Percentiles rank a stretch among this genome's conserved stretches.
Conservation (phyloP, 1,284 basidiomycete genomes). For the Xerocomus minutiporus region DNA sequence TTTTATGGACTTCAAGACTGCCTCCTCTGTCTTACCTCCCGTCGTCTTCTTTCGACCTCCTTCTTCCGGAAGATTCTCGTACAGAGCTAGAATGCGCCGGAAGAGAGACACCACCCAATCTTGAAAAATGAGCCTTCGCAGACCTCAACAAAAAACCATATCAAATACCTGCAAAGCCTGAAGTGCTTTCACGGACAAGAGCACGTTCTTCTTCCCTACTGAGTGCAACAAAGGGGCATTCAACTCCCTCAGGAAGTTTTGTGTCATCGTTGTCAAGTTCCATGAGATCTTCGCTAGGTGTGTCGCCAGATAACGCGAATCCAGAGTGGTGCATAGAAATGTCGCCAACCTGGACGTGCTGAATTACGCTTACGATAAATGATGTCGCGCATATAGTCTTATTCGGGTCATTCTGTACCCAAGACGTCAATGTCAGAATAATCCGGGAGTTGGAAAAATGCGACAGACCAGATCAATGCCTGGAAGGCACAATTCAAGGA, state of each 20-base stretch:
- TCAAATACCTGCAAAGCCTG: conserved; percentile 65
- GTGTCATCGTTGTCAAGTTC: conserved; percentile 44
- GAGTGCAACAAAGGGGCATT: conserved; percentile 48
- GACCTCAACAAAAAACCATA: conserved; percentile 9
- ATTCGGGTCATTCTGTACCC: conserved; percentile 77
- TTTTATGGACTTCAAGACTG: conserved; percentile 78
- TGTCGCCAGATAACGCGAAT: conserved; percentile 48
- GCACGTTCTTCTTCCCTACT: conserved; percentile 70
- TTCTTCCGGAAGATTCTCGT: conserved; percentile 93
- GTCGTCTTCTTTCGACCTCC: conserved; percentile 77
- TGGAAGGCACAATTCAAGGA: conserved; percentile 87
- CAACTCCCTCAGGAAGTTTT: conserved; percentile 52
- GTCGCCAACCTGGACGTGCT: conserved; percentile 82
- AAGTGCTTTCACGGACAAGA: conserved; percentile 73
- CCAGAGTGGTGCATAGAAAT: conserved; percentile 59
- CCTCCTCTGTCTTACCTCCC: conserved; percentile 85
- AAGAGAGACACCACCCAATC: conserved; percentile 92
- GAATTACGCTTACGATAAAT: conserved; percentile 74
- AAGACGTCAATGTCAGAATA: conserved; percentile 3
- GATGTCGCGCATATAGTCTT: conserved; percentile 84
- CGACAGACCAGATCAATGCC: conserved; percentile 77
- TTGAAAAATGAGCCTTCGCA: conserved; percentile 23
- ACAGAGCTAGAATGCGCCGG: conserved; percentile 80
- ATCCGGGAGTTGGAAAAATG: not conserved
- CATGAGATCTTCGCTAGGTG: conserved; percentile 52